phyloP scores from a whole-genome alignment of 495 filamentous ascomycete species.

The Penicillium silybi region DNA sequence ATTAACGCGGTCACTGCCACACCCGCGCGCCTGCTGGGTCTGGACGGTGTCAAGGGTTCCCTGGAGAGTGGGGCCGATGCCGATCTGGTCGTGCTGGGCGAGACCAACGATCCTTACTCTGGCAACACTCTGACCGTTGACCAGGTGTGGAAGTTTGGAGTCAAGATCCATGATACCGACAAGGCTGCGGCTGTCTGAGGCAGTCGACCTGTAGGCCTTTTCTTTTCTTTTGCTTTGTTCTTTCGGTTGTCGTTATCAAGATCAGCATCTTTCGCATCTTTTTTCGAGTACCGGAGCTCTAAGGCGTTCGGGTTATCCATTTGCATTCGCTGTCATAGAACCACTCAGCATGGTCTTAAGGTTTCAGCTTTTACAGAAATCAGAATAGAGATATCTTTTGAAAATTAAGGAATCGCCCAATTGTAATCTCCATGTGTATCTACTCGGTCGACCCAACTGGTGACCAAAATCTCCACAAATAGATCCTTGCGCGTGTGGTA shows the following conservation, averaged over 20 bases:
- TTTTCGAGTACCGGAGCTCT: background rate
- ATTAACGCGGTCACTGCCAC: conserved; percentile 67
- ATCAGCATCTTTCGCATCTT: background rate
- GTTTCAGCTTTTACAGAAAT: background rate
- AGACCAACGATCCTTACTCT: conserved; percentile 42
- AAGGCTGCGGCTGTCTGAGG: conserved; percentile 17
- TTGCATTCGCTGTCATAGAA: background rate
- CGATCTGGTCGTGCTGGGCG: conserved; percentile 68
- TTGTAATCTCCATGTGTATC: background rate
- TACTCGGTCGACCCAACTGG: background rate
- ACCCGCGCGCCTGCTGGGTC: conserved; percentile 68
- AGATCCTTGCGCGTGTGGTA: background rate
- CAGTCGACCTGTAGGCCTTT: background rate
- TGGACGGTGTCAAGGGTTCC: conserved; percentile 62
- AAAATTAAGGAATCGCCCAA: background rate
- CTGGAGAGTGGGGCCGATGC: conserved; percentile 71
- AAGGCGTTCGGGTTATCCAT: background rate
- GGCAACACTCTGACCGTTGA: conserved; percentile 55
- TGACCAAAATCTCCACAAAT: background rate
- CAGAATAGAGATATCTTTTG: background rate
- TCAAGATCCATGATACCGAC: conserved; percentile 41
- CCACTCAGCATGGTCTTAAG: background rate
- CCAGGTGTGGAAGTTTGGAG: conserved; percentile 78
- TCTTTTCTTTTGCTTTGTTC: conserved; percentile 2
- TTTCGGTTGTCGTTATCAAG: background rate